These are phyloP conservation scores for Arabis hirsuta DNA, from an alignment of 345 rosid species.

Conservation along the genomic window DNA sequence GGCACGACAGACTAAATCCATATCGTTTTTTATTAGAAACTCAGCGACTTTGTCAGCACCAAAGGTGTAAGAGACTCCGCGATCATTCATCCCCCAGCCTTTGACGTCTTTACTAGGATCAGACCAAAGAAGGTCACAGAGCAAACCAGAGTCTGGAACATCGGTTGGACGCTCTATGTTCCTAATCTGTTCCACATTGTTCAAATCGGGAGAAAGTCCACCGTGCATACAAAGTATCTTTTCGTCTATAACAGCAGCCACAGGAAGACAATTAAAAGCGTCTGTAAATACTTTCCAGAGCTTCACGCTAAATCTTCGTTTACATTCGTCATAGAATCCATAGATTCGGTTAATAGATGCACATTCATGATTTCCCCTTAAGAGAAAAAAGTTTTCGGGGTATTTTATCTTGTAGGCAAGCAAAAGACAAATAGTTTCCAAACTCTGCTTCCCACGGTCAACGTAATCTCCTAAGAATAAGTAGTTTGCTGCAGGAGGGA, in stretches of 20 bases:
- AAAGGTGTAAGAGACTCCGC: slow-evolving; percentile 64
- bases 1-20: slow-evolving; percentile 56
- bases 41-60: slow-evolving; percentile 60
- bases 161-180: slow-evolving; percentile 53
- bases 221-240: slow-evolving; percentile 72
- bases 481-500: slow-evolving; percentile 57
- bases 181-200: slow-evolving; percentile 54
- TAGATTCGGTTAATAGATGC: slow-evolving; percentile 45
- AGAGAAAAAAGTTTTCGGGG: slow-evolving; percentile 37
- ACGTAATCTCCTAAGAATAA: slow-evolving; percentile 42
- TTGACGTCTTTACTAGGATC: slow-evolving; percentile 58
- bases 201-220: slow-evolving; percentile 61
- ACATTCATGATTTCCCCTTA: slow-evolving; percentile 40
- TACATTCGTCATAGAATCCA: slow-evolving; percentile 41
- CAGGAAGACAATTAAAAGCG: slow-evolving; percentile 50
- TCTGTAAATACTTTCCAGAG: slow-evolving; percentile 43
- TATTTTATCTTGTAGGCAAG: slow-evolving; percentile 43
- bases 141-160: slow-evolving; percentile 62
- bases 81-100: slow-evolving; percentile 67
- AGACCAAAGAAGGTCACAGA: slow-evolving; percentile 68
- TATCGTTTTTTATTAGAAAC: slow-evolving; percentile 74
- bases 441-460: slow-evolving; percentile 40
- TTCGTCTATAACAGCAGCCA: slow-evolving; percentile 61
- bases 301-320: slow-evolving; percentile 42
- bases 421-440: slow-evolving; percentile 40